Base-by-base conservation (phyloP, 2,329 filamentous ascomycete species). In the Nannizziopsis barbatae region DNA sequence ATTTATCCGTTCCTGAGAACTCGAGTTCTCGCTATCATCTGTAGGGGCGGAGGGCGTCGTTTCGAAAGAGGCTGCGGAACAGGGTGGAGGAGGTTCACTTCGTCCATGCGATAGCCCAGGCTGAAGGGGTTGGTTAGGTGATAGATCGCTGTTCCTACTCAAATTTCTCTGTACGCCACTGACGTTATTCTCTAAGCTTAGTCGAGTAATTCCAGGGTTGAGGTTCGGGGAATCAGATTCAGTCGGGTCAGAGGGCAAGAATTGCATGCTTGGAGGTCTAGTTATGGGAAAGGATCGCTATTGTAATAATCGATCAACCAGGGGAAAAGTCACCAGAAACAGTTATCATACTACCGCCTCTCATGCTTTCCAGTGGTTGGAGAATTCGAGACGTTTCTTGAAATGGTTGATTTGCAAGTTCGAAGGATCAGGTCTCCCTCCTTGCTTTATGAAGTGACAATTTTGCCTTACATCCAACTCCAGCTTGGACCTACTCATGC, bases 291-390 rank as follows among this genome's bases (percentile, higher is more conserved):
- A 69, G 27, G 61, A 27, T 62, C 45, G 71, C 61, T 43, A 67
- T 67, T 56, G 64, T 63, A 59, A 63, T 71, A 69, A 72, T 73
- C 62, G 58, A 62, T 57, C 56, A 55, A 55, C 52, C 45, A 30
- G 52, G 49, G 33, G 43, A 52, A 52, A 58, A 56, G 53, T 45
- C 52, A 46, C 50, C n/a, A 41, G 43, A 45, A 51, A 49, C 41
- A 45, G 48, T 20, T 44, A 42, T 47, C n/a, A 40, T n/a, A 40
- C 32, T 38, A 36, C 15, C 20, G 27, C 31, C 18, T 48, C 45
- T 42, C 45, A 48, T 48, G 33, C 45, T 48, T 48, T 48, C 37
- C 45, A 41, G 20, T 18, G 33, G 9, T 12, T 38, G 11, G 14
- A 11, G 22, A 39, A 46, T 15, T 37, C 31, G 38, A 40, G 15